Evolutionary conservation across 2,329 filamentous ascomycete species (phyloP).

Genomic region (Aspergillus sp.): DNA sequence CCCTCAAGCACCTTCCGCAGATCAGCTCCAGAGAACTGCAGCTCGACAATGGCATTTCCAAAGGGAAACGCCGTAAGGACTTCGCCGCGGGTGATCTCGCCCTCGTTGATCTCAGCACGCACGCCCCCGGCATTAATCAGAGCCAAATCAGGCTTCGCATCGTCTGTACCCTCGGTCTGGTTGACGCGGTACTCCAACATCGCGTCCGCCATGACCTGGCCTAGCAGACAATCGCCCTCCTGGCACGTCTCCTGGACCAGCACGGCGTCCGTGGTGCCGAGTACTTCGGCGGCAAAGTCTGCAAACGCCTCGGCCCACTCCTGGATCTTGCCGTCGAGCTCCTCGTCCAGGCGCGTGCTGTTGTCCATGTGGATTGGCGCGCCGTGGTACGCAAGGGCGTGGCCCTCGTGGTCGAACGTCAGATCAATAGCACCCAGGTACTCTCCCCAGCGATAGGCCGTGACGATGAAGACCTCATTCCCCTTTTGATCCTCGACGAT

Average conservation of each 20-base stretch:
- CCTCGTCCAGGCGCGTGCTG: not conserved
- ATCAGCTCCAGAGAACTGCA: not conserved
- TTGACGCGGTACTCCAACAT: conserved; percentile 4
- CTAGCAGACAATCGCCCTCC: conserved; percentile 3
- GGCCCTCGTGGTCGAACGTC: conserved; percentile 1
- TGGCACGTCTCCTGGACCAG: conserved; percentile 4
- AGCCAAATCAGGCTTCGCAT: not conserved
- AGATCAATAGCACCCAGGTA: conserved; percentile 2
- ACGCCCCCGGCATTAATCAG: conserved; percentile 3
- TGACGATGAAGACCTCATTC: conserved; percentile 3
- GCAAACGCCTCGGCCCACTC: not conserved
- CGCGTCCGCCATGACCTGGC: conserved; percentile 6
- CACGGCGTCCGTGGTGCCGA: not conserved
- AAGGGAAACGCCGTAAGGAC: conserved; percentile 6
- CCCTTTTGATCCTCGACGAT: conserved; percentile 1
- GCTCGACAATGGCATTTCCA: conserved; percentile 6
- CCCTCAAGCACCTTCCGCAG: not conserved
- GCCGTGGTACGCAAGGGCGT: conserved; percentile 5
- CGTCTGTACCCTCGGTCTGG: conserved; percentile 1
- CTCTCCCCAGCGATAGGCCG: conserved; percentile 5
- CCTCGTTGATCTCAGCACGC: not conserved
- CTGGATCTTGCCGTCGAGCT: conserved; percentile 2
- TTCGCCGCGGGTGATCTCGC: conserved; percentile 2
- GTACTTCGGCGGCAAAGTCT: not conserved
- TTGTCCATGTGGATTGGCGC: conserved; percentile 9